These are phyloP conservation scores for Chaetomium strumarium DNA, from an alignment of 2,329 filamentous ascomycete species.

Conservation along the genomic window DNA sequence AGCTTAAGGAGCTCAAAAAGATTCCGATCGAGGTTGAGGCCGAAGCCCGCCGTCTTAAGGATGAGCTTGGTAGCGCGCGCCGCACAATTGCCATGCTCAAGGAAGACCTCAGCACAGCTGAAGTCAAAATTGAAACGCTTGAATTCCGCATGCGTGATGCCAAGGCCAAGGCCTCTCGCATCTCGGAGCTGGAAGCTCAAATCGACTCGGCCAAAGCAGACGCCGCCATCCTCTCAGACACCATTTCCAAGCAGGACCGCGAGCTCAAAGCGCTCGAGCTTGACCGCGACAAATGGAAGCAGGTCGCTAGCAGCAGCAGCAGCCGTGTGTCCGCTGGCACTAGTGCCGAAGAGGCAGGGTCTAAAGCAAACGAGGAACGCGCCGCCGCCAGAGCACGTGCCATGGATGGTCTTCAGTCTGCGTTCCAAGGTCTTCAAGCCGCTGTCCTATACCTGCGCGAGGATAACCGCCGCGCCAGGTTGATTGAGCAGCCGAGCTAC, in stretches of 20 bases:
- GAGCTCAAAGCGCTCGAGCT: constrained; percentile 59
- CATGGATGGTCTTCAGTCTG: constrained; percentile 64
- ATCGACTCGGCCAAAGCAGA: constrained; percentile 49
- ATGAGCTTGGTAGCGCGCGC: constrained; percentile 72
- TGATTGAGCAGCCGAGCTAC: constrained; percentile 48
- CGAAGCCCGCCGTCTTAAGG: constrained; percentile 72
- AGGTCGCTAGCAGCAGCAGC: constrained; percentile 54
- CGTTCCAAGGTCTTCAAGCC: constrained; percentile 59
- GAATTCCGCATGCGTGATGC: constrained; percentile 83
- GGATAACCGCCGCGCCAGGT: constrained; percentile 58
- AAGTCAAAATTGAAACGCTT: constrained; percentile 90
- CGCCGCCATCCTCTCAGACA: constrained; percentile 51
- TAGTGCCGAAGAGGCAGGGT: constrained; percentile 37
- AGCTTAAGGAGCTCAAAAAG: constrained; percentile 75
- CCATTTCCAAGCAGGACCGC: constrained; percentile 61
- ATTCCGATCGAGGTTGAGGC: constrained; percentile 78
- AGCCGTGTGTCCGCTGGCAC: constrained; percentile 43
- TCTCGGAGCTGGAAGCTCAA: constrained; percentile 57
- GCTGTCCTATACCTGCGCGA: constrained; percentile 63
- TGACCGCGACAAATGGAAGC: constrained; percentile 66
- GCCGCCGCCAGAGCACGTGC: constrained; percentile 66
- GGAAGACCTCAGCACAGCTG: constrained; percentile 75
- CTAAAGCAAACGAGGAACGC: constrained; percentile 57
- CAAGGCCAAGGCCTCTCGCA: constrained; percentile 66
- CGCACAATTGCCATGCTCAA: constrained; percentile 67